These are phyloP conservation scores for Flaveria robusta DNA, from an alignment of 129 eudicot species.

Conservation along the genomic window DNA sequence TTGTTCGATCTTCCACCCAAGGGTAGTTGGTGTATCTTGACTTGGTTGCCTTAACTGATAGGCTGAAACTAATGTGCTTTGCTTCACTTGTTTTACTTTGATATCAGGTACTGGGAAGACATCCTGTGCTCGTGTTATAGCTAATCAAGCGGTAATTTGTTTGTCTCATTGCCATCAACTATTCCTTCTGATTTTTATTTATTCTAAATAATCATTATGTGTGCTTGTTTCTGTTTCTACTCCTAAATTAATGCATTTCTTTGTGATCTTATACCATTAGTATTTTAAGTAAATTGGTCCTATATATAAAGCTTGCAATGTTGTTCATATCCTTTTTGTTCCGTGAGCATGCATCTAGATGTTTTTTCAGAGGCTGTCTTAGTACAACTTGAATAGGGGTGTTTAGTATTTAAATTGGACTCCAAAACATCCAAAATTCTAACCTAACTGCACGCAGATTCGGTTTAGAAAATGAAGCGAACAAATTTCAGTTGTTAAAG, in stretches of 20 bases:
- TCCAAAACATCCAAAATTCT: too few species aligned
- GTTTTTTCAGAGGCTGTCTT: background rate
- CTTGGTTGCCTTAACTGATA: slow-evolving; percentile 15
- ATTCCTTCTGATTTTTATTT: slow-evolving; percentile 7
- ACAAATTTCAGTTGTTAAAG: too few species aligned
- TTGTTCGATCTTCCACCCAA: slow-evolving; percentile 9
- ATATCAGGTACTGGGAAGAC: slow-evolving; percentile 97
- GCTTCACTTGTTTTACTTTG: slow-evolving; percentile 27
- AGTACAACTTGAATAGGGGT: background rate
- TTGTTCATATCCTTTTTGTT: background rate
- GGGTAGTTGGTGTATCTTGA: slow-evolving; percentile 12
- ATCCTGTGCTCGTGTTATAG: slow-evolving; percentile 97
- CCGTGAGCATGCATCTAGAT: slow-evolving; percentile 3
- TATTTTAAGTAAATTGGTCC: background rate
- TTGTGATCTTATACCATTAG: background rate
- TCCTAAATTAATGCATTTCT: slow-evolving; percentile 1
- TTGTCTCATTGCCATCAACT: slow-evolving; percentile 9
- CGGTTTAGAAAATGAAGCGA: too few species aligned
- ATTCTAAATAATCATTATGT: background rate
- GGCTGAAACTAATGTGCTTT: slow-evolving; percentile 22
- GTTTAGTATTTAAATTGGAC: too few species aligned
- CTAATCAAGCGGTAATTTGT: slow-evolving; percentile 82
- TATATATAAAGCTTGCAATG: slow-evolving; percentile 4
- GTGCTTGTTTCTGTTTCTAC: slow-evolving; percentile 7
- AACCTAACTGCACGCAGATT: too few species aligned